These are phyloP conservation scores for Capillidium heterosporum DNA, from an alignment of 371 early-diverging fungal species.

Conservation along the genomic window DNA sequence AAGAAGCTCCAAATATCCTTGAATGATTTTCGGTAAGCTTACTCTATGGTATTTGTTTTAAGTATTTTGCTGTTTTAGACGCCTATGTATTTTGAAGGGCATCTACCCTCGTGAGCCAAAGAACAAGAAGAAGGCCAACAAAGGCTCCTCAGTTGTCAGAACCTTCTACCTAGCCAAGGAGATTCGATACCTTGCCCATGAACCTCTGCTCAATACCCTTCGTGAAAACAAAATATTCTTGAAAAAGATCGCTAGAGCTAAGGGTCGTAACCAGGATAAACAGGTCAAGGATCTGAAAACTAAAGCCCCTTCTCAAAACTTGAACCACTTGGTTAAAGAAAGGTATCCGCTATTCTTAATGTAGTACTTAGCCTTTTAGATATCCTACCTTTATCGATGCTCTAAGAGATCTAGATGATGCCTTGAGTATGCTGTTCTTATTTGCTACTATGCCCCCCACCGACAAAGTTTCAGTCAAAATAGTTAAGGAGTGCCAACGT, in stretches of 20 bases:
- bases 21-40: constrained; percentile 70
- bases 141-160: constrained; percentile 71
- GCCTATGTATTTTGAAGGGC: constrained; percentile 94
- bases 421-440: constrained; percentile 80
- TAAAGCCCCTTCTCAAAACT: constrained; percentile 55
- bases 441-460: constrained; percentile 77
- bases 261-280: constrained; percentile 58
- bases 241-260: constrained; percentile 64
- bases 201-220: constrained; percentile 76
- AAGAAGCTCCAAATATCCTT: constrained; percentile 87
- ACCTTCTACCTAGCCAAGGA: constrained; percentile 92
- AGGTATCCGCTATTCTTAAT: constrained; percentile 21
- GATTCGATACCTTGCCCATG: constrained; percentile 82
- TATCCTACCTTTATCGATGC: constrained; percentile 92
- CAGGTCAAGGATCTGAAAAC: constrained; percentile 55
- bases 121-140: constrained; percentile 83
- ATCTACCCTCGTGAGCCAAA: constrained; percentile 93
- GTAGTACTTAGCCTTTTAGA: constrained; percentile 15
- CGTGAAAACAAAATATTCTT: constrained; percentile 77
- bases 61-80: constrained; percentile 25
- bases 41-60: neutral
- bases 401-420: constrained; percentile 89
- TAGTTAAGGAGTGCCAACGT: constrained; percentile 56
- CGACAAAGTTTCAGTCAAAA: constrained; percentile 35
- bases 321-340: constrained; percentile 89